Conservation (phyloP, 2,329 filamentous ascomycete species). For the Aspergillus fischeri region DNA sequence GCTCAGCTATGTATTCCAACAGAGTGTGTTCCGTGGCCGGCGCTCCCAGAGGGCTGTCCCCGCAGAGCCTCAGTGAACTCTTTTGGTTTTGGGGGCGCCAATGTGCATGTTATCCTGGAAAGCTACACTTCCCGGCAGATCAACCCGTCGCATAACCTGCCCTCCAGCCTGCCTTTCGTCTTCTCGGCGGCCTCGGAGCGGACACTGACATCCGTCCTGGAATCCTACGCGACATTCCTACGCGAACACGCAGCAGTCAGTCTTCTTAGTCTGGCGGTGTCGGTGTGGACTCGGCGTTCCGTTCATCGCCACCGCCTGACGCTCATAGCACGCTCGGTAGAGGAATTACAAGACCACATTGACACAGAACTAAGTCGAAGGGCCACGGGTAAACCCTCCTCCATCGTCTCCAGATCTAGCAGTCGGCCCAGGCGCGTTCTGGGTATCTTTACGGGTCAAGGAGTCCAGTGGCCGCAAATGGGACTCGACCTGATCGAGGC, state of each 20-base stretch:
- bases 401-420: neutral
- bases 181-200: neutral
- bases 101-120: constrained; percentile 36
- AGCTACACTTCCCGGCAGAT: neutral
- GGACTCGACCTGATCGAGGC: constrained; percentile 2
- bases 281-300: neutral
- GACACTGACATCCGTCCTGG: neutral
- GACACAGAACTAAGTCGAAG: neutral
- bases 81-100: constrained; percentile 37
- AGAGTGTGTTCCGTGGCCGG: constrained; percentile 17
- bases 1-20: constrained; percentile 17
- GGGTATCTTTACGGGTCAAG: constrained; percentile 21
- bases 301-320: neutral
- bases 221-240: neutral
- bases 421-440: neutral
- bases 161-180: neutral
- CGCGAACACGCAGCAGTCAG: neutral
- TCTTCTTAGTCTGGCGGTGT: neutral
- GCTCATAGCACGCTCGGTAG: neutral
- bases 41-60: constrained; percentile 14
- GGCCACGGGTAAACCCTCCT: neutral
- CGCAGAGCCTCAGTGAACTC: constrained; percentile 40
- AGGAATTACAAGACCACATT: neutral
- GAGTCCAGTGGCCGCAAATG: constrained; percentile 18
- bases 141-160: neutral